These are phyloP conservation scores for Xanthoconium separans DNA, from an alignment of 1,284 basidiomycete species.

Conservation along the genomic window DNA sequence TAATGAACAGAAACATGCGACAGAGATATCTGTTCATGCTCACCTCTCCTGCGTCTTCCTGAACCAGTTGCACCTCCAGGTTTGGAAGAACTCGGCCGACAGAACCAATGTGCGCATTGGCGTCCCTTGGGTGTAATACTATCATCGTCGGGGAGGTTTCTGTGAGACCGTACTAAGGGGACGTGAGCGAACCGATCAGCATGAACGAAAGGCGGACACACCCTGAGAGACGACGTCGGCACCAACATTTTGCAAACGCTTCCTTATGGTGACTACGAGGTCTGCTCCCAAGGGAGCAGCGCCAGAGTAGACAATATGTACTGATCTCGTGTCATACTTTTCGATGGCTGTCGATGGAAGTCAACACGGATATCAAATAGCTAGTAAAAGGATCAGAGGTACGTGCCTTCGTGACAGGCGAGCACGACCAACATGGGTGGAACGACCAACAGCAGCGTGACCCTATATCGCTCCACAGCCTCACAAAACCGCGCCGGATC, in stretches of 20 bases:
- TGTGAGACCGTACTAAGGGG: slow-evolving; percentile 68
- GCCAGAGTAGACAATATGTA: slow-evolving; percentile 67
- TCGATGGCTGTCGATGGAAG: slow-evolving; percentile 47
- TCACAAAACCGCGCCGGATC: slow-evolving; percentile 72
- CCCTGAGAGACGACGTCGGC: slow-evolving; percentile 43
- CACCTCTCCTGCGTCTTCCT: slow-evolving; percentile 51
- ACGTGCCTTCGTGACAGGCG: slow-evolving; percentile 57
- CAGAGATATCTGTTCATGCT: background rate
- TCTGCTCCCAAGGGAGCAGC: slow-evolving; percentile 79
- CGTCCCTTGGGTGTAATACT: slow-evolving; percentile 42
- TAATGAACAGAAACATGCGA: background rate
- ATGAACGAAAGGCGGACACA: slow-evolving; percentile 19
- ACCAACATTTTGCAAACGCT: slow-evolving; percentile 42
- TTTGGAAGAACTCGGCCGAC: slow-evolving; percentile 78
- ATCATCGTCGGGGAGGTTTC: slow-evolving; percentile 71
- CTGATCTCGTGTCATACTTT: slow-evolving; percentile 65
- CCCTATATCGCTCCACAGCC: slow-evolving; percentile 63
- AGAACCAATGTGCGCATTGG: slow-evolving; percentile 52
- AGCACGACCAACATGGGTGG: slow-evolving; percentile 83
- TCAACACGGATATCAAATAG: background rate
- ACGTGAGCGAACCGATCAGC: background rate
- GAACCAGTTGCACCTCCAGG: slow-evolving; percentile 75
- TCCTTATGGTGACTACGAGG: slow-evolving; percentile 48
- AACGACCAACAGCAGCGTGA: slow-evolving; percentile 67
- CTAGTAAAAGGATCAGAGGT: slow-evolving; percentile 5